Base-by-base conservation (phyloP, 208 protist species). In the Kentomonas sorsogonicus region DNA sequence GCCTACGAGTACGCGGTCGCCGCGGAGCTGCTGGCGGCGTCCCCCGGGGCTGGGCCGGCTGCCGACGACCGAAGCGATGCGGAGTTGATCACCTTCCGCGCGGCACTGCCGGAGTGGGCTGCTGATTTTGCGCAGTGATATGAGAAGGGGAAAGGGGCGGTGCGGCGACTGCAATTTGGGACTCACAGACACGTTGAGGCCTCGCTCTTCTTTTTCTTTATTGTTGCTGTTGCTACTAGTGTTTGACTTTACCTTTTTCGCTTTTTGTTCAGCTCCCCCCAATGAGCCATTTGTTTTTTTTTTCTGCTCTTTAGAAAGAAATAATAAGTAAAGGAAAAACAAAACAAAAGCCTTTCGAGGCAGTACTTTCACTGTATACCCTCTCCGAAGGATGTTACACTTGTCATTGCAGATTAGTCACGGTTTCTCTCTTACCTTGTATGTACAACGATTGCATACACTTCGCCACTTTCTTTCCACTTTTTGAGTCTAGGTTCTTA, bases 1-100 rank as follows among this genome's bases (percentile, higher is more conserved):
- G 81, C 83, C 13, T 91, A 79, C 76, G 54, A 57, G 25, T 90
- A 94, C 59, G 68, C 80, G 48, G 27, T 92, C 0, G 69, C 72
- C 22, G 63, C 74, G 66, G 38, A 7, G 26, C 20, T 78, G 54
- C 51, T 78, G 31, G 30, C 53, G 44, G 23, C 18, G 22, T 15
- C 27, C 1, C 41, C 4, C 25, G 62, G 20, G 34, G 56, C 1
- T 5, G 5, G 5, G 10, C 31, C 15, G 26, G 22, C 20, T 58
- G 10, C 10, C 20, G 11, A 25, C 23, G 20, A 16, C 5, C 22
- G 39, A 15, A 4, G 20, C 1, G 39, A 36, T 5, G 11, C 33
- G 33, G 33, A 36, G 33, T 38, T 5, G 33, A 38, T 26, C 9
- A 46, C 5, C 6, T 7, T 22, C 4, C n/a, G n/a, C n/a, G 41